A percentile compares a stretch with the other conserved stretches of the same genome.
Evolutionary conservation across 2,329 filamentous ascomycete genomes (phyloP).

Genomic region (Arachnopeziza araneosa): DNA sequence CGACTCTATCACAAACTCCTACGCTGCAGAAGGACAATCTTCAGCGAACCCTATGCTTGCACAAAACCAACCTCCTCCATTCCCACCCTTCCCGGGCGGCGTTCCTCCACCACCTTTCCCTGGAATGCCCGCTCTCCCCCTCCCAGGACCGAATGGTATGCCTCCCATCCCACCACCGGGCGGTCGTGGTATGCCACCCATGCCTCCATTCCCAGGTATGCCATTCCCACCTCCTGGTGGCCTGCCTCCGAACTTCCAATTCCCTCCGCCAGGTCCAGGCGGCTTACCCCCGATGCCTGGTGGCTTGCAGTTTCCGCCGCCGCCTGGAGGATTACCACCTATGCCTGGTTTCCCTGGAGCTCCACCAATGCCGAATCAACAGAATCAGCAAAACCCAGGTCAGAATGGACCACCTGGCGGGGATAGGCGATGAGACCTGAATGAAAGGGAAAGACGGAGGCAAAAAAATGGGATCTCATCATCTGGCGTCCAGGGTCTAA

Average conservation of each 20-base stretch:
- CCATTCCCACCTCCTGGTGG: constrained; percentile 41
- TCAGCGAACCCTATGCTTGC: constrained; percentile 79
- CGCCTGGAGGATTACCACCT: neutral
- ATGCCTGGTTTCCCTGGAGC: neutral
- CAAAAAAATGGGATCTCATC: neutral
- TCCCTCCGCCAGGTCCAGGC: constrained; percentile 33
- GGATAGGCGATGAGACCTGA: neutral
- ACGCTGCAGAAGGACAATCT: constrained; percentile 88
- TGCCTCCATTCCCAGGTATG: constrained; percentile 30
- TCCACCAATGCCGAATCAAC: neutral
- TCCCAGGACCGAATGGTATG: constrained; percentile 42
- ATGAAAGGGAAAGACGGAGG: neutral
- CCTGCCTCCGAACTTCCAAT: constrained; percentile 48
- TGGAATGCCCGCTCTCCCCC: constrained; percentile 36
- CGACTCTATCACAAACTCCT: constrained; percentile 93
- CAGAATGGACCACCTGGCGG: neutral
- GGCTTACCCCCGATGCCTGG: constrained; percentile 19
- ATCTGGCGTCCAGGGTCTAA: neutral
- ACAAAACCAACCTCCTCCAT: constrained; percentile 49
- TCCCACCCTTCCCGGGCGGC: constrained; percentile 57
- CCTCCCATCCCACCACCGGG: constrained; percentile 32
- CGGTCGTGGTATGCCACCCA: constrained; percentile 34
- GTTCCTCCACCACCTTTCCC: constrained; percentile 34
- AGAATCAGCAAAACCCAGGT: neutral
- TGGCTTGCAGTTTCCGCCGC: constrained; percentile 9